Evolutionary conservation across 805 yeast genomes (phyloP).

Genomic region (Ogataea henricii): DNA sequence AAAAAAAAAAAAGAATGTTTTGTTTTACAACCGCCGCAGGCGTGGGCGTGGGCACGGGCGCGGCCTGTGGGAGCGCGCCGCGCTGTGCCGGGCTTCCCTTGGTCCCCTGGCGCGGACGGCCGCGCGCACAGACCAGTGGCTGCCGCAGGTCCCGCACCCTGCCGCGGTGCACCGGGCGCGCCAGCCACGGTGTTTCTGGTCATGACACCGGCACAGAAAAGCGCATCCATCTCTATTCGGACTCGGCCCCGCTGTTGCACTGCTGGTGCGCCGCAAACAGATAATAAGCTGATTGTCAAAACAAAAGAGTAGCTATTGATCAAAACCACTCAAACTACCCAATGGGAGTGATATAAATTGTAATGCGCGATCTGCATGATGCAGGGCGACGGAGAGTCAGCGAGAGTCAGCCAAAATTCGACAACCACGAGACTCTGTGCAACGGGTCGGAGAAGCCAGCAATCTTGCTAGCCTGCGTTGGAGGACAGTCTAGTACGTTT

Average conservation of each 20-base stretch:
- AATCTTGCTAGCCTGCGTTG: no score
- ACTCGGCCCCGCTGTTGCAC: conserved; percentile 7
- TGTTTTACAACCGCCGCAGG: conserved; percentile 4
- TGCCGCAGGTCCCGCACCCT: no score
- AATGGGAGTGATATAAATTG: conserved; percentile 19
- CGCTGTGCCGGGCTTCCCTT: no score
- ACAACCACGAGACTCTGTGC: no score
- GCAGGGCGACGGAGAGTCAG: conserved; percentile 3
- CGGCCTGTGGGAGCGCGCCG: no score
- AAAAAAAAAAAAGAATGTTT: background rate
- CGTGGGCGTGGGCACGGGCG: background rate
- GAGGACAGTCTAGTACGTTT: no score
- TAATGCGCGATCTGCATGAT: conserved; percentile 10
- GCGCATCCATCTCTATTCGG: background rate
- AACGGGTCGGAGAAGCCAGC: no score
- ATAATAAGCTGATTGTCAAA: conserved; percentile 4
- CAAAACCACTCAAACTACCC: conserved; percentile 11
- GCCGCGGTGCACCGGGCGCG: background rate
- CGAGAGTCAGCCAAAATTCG: background rate
- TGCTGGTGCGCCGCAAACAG: background rate
- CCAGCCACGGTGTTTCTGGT: background rate
- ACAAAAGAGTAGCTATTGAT: conserved; percentile 6
- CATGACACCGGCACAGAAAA: background rate
- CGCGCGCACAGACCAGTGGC: no score
- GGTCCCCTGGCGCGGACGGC: no score